These are phyloP conservation scores for Cudoniella acicularis DNA, from an alignment of 495 filamentous ascomycete species.

Conservation along the genomic window DNA sequence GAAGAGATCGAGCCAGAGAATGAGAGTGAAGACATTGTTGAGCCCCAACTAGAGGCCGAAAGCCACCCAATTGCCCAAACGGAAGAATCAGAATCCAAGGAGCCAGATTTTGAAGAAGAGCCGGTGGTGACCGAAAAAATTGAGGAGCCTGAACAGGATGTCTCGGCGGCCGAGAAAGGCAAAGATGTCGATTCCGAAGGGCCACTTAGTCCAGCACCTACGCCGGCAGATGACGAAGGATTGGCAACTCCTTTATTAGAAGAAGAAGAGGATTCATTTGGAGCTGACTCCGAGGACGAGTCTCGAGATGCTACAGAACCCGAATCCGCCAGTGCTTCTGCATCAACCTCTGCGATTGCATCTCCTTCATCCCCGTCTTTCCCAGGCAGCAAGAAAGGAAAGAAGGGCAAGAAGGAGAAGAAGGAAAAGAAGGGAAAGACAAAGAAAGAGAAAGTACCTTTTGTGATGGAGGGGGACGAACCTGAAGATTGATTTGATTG, in stretches of 20 bases:
- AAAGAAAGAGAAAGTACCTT: constrained; percentile 4
- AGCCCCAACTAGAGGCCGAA: too few relatives aligned
- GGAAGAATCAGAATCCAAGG: too few relatives aligned
- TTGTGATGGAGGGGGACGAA: constrained; percentile 4
- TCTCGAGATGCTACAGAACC: not conserved
- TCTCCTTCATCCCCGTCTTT: constrained; percentile 3
- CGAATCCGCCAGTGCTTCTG: not conserved
- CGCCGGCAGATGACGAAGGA: not conserved
- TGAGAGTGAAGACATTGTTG: too few relatives aligned
- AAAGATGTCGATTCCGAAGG: not conserved
- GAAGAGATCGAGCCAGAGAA: too few relatives aligned
- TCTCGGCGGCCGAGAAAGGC: not conserved
- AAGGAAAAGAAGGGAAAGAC: constrained; percentile 8
- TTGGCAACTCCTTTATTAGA: not conserved
- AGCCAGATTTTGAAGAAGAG: not conserved
- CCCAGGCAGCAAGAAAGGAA: not conserved
- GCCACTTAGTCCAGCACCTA: not conserved
- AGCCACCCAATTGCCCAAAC: too few relatives aligned
- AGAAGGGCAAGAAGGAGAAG: constrained; percentile 9
- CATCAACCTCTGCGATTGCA: not conserved
- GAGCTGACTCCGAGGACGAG: not conserved
- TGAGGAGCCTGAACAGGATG: not conserved
- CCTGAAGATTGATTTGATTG: not conserved
- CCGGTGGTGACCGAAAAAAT: too few relatives aligned
- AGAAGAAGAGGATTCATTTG: not conserved